Conservation (phyloP, 2,329 filamentous ascomycete species). For the Colletotrichum simmondsii region DNA sequence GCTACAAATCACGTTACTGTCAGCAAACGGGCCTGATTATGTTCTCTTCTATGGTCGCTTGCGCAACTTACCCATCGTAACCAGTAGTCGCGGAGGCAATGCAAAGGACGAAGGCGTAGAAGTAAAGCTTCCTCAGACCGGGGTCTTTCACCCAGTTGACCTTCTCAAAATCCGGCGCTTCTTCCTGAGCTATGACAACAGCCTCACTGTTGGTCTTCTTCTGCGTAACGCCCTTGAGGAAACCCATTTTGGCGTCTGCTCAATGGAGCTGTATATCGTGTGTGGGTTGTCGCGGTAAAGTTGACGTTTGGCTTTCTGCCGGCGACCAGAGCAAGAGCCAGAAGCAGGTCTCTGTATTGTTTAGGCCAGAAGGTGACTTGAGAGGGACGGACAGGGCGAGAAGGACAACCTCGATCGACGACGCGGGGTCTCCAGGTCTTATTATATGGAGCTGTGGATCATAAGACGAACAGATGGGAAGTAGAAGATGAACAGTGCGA, state of each 20-base stretch:
- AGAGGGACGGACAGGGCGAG: not conserved
- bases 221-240: slow-evolving; percentile 28
- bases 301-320: not conserved
- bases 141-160: slow-evolving; percentile 65
- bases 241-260: slow-evolving; percentile 23
- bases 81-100: slow-evolving; percentile 67
- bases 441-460: slow-evolving; percentile 29
- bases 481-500: slow-evolving; percentile 18
- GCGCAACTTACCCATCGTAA: slow-evolving; percentile 60
- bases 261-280: not conserved
- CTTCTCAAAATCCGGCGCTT: slow-evolving; percentile 60
- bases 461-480: slow-evolving; percentile 14
- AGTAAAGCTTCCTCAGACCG: slow-evolving; percentile 67
- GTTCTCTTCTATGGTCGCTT: not conserved
- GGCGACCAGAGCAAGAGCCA: slow-evolving; percentile 19
- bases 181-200: slow-evolving; percentile 49
- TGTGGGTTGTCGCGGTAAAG: not conserved
- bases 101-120: slow-evolving; percentile 61
- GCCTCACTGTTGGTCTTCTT: slow-evolving; percentile 31
- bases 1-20: slow-evolving; percentile 38
- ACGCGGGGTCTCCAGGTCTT: slow-evolving; percentile 29
- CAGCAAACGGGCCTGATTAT: not conserved
- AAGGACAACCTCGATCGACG: not conserved
- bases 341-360: slow-evolving; percentile 15
- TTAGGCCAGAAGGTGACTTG: slow-evolving; percentile 12